Percentiles rank a stretch among this genome's conserved stretches.
These are phyloP conservation scores for Trichomonascus vanleenenianus DNA, from an alignment of 805 yeast species.

Conservation along the genomic window DNA sequence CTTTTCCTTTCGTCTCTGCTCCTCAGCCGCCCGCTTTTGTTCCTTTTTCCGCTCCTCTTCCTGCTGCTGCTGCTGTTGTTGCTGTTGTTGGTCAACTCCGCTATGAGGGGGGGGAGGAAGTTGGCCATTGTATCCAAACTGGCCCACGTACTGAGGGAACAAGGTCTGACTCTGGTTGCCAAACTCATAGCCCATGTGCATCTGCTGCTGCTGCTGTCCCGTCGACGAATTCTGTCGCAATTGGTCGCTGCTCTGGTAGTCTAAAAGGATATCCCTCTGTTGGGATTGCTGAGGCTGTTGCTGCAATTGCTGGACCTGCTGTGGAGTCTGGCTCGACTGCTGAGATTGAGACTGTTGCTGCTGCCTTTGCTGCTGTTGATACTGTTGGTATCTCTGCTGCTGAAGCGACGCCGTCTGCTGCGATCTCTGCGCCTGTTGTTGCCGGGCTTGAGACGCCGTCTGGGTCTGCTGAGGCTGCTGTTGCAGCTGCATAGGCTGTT, in stretches of 20 bases:
- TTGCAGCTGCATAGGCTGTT: conserved; percentile 1
- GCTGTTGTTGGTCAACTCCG: too few species aligned
- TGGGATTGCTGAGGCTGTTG: conserved; percentile 10
- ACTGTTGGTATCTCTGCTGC: conserved; percentile 14
- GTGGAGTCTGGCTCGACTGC: conserved; percentile 7
- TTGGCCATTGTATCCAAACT: not conserved
- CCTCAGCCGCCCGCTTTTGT: conserved; percentile 4
- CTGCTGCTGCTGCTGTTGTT: conserved; percentile 8
- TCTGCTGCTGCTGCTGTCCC: conserved; percentile 3
- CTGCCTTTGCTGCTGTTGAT: conserved; percentile 7
- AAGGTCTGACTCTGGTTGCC: too few species aligned
- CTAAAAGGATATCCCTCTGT: not conserved
- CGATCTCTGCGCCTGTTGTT: conserved; percentile 1
- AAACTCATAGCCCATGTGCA: not conserved
- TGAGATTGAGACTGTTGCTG: conserved; percentile 5
- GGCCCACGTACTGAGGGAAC: not conserved
- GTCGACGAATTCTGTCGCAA: not conserved
- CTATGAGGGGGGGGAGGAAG: conserved; percentile 2
- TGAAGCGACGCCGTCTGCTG: conserved; percentile 18
- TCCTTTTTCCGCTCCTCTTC: conserved; percentile 3
- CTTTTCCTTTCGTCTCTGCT: conserved; percentile 8
- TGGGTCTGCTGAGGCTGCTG: conserved; percentile 1
- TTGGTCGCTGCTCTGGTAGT: not conserved
- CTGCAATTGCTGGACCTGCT: conserved; percentile 8
- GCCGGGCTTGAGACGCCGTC: not conserved